These are phyloP conservation scores for Hippophae rhamnoides DNA, from an alignment of 306 rosid genomes.

Conservation along the genomic window DNA sequence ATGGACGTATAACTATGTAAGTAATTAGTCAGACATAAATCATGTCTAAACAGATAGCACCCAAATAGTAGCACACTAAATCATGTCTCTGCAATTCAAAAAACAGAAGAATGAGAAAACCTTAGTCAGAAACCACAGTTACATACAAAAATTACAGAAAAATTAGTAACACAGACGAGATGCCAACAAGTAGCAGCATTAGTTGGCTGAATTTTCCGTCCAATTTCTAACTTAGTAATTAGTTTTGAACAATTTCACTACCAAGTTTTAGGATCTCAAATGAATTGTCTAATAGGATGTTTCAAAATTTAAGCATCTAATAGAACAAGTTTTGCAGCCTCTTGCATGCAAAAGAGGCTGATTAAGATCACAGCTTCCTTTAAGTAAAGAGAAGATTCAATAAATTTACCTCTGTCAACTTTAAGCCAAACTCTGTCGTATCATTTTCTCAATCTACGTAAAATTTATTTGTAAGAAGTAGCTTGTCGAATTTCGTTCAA, in stretches of 20 bases:
- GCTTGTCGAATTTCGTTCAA: conserved; percentile 50
- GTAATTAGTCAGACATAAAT: too few relatives aligned
- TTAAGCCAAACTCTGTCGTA: conserved; percentile 14
- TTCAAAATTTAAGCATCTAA: neutral
- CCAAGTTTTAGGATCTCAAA: neutral
- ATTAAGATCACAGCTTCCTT: neutral
- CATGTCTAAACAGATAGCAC: too few relatives aligned
- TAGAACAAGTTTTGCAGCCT: neutral
- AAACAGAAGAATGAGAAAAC: too few relatives aligned
- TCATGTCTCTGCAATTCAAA: too few relatives aligned
- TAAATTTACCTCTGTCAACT: conserved; percentile 27
- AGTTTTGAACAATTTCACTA: neutral
- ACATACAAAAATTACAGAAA: too few relatives aligned
- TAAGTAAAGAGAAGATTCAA: neutral
- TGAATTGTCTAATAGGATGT: too few relatives aligned
- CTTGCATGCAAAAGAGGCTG: neutral
- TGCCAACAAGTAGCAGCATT: neutral
- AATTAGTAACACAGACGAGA: too few relatives aligned
- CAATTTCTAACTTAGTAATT: neutral
- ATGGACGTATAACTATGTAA: too few relatives aligned
- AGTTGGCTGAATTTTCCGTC: neutral
- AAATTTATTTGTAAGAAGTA: conserved; percentile 53
- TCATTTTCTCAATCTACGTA: conserved; percentile 61
- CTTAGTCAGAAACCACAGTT: too few relatives aligned
- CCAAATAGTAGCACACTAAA: too few relatives aligned